These are phyloP conservation scores for Pyricularia pennisetigena DNA, from an alignment of 2,329 filamentous ascomycete genomes.

Conservation along the genomic window DNA sequence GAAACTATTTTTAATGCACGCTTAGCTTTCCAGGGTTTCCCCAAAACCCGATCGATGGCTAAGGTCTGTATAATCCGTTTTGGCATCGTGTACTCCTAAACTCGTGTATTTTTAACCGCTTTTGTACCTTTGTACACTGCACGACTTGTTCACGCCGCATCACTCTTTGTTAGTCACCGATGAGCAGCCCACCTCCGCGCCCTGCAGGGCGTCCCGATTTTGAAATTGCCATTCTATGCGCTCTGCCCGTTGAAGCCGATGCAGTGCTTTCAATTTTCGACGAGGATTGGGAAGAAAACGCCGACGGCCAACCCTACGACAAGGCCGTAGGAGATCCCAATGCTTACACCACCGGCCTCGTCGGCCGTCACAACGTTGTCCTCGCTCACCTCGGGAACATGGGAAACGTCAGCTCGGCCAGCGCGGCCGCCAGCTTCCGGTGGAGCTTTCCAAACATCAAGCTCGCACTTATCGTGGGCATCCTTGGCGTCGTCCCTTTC, in stretches of 20 bases:
- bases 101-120: too few species aligned
- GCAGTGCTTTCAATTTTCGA: constrained; percentile 19
- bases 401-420: constrained; percentile 16
- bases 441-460: constrained; percentile 1
- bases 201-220: constrained; percentile 11
- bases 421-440: constrained; percentile 4
- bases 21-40: too few species aligned
- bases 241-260: constrained; percentile 18
- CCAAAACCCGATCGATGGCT: too few species aligned
- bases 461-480: constrained; percentile 14
- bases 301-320: constrained; percentile 8
- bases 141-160: too few species aligned
- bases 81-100: too few species aligned
- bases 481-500: constrained; percentile 8
- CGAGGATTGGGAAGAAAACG: constrained; percentile 6
- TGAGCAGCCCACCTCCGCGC: not conserved
- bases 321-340: constrained; percentile 15
- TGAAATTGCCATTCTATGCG: constrained; percentile 22
- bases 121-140: too few species aligned
- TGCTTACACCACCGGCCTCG: not conserved
- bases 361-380: too few species aligned
- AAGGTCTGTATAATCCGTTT: too few species aligned
- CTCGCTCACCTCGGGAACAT: constrained; percentile 18
- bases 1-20: too few species aligned
- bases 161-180: too few species aligned